Conservation (phyloP, 1,284 basidiomycete species). For the Gomphus sp. region DNA sequence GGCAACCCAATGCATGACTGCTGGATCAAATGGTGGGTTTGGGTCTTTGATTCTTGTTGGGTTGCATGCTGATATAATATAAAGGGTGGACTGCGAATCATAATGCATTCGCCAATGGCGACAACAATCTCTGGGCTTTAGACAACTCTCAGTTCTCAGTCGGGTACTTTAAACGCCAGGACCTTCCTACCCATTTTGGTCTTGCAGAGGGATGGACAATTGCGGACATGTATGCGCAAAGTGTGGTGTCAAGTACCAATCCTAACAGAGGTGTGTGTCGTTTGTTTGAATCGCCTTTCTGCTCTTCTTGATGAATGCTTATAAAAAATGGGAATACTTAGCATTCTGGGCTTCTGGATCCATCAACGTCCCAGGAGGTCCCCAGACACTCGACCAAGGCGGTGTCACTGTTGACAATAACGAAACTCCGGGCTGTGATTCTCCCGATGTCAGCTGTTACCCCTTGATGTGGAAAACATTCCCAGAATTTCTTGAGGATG, state of each 20-base stretch:
- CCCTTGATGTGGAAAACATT: slow-evolving; percentile 18
- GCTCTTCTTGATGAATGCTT: not conserved
- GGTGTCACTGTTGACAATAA: slow-evolving; percentile 11
- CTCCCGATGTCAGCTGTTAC: slow-evolving; percentile 7
- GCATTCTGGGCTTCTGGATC: slow-evolving; percentile 14
- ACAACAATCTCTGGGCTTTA: slow-evolving; percentile 18
- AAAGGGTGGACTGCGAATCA: slow-evolving; percentile 16
- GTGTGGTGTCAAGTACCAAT: slow-evolving; percentile 17
- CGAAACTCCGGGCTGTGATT: slow-evolving; percentile 11
- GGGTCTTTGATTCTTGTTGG: no score
- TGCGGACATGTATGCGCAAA: slow-evolving; percentile 19
- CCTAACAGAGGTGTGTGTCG: slow-evolving; percentile 15
- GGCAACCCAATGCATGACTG: slow-evolving; percentile 17
- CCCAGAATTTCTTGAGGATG: slow-evolving; percentile 17
- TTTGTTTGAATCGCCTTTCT: not conserved
- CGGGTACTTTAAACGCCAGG: slow-evolving; percentile 17
- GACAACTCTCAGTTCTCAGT: slow-evolving; percentile 17
- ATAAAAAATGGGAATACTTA: not conserved
- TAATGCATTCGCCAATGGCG: slow-evolving; percentile 16
- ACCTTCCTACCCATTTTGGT: slow-evolving; percentile 18
- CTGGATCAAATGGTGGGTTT: slow-evolving; percentile 18
- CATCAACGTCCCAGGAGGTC: slow-evolving; percentile 10
- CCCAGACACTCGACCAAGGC: slow-evolving; percentile 7
- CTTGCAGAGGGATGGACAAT: slow-evolving; percentile 18
- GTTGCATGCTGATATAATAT: no score